Conservation (phyloP, 495 filamentous ascomycete genomes). For the Lasiosphaeriaceae sp. region DNA sequence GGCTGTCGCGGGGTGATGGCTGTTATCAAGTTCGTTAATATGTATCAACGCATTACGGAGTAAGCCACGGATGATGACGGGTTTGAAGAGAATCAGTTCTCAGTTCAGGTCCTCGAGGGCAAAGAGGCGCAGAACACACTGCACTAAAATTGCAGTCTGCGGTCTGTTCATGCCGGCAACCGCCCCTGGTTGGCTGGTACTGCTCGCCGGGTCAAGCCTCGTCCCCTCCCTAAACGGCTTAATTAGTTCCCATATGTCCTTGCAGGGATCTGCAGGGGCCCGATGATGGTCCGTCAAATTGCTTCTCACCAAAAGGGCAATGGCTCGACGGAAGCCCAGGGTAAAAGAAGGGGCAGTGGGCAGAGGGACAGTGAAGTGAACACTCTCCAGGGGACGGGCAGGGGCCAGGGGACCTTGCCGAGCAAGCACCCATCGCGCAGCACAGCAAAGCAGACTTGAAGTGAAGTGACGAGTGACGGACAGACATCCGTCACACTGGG, state of each 20-base stretch:
- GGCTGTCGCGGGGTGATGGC: too few relatives aligned
- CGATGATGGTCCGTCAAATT: conserved; percentile 32
- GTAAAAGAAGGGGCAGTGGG: conserved; percentile 6
- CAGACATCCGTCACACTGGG: not conserved
- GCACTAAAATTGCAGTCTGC: conserved; percentile 1
- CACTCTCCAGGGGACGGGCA: too few relatives aligned
- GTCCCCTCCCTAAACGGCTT: conserved; percentile 23
- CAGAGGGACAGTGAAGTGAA: not conserved
- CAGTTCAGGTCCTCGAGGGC: not conserved
- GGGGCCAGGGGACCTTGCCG: not conserved
- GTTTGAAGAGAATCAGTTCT: too few relatives aligned
- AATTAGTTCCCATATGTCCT: conserved; percentile 14
- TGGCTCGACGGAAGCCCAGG: conserved; percentile 14
- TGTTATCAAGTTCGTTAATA: too few relatives aligned
- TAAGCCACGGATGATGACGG: too few relatives aligned
- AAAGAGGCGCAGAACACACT: not conserved
- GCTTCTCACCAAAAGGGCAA: conserved; percentile 26
- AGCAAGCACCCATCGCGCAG: not conserved
- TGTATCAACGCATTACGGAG: too few relatives aligned
- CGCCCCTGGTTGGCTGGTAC: conserved; percentile 8
- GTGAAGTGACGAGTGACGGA: not conserved
- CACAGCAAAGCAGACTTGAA: not conserved
- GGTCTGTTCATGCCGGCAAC: conserved; percentile 14
- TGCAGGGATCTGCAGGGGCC: conserved; percentile 32
- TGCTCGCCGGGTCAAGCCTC: conserved; percentile 5